Conservation (phyloP, 1,139 yeast genomes). For the Kodamaea sp. region DNA sequence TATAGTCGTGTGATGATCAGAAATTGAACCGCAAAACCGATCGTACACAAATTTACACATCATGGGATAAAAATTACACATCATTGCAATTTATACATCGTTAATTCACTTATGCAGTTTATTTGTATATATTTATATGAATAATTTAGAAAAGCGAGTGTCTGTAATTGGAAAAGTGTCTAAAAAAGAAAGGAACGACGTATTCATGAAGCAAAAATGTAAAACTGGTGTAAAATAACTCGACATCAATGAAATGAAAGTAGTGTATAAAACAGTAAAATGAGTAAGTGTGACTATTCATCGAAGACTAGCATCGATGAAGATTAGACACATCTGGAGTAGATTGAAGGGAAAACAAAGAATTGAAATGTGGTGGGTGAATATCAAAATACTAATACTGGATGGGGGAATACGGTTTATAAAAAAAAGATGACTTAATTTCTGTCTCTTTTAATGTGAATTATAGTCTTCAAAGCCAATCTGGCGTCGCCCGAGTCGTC, state of each 20-base stretch:
- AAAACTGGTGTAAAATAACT: too few relatives aligned
- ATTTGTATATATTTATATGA: too few relatives aligned
- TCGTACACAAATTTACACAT: conserved; percentile 1
- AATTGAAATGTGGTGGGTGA: neutral
- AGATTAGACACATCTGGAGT: too few relatives aligned
- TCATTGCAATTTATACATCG: too few relatives aligned
- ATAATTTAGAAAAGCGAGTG: too few relatives aligned
- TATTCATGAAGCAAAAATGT: too few relatives aligned
- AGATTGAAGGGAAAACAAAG: neutral
- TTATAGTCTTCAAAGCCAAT: conserved; percentile 39
- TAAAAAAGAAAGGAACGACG: too few relatives aligned
- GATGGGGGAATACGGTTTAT: neutral
- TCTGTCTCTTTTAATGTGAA: conserved; percentile 29
- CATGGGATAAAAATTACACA: neutral
- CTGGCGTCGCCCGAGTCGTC: conserved; percentile 43
- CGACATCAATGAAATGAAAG: neutral
- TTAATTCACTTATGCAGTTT: too few relatives aligned
- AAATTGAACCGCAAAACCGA: too few relatives aligned
- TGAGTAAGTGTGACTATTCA: neutral
- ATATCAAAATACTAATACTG: neutral
- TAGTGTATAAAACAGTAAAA: neutral
- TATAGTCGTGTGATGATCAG: conserved; percentile 12
- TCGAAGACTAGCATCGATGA: too few relatives aligned
- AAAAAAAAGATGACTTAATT: conserved; percentile 8
- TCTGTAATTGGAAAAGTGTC: too few relatives aligned